These are phyloP conservation scores for Pinus albicaulis DNA, from an alignment of 75 land plant species.

Conservation along the genomic window DNA sequence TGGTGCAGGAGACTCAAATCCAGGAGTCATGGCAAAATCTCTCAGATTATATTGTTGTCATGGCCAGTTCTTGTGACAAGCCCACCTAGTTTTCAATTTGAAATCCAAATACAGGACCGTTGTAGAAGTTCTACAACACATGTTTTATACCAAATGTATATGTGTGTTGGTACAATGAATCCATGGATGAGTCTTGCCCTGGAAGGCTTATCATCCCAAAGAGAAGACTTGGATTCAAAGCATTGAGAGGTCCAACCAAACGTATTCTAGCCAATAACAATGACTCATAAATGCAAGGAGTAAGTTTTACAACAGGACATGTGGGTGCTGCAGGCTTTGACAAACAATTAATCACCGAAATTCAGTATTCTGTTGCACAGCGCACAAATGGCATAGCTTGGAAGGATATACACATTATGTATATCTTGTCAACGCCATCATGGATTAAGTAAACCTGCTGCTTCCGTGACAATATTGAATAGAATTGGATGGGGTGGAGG, in stretches of 20 bases:
- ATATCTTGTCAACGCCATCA: no score
- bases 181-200: neutral
- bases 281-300: neutral
- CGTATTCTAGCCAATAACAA: neutral
- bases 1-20: neutral
- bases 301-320: neutral
- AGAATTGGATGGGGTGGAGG: no score
- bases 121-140: neutral
- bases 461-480: no score
- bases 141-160: neutral
- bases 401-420: no score
- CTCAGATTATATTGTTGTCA: neutral
- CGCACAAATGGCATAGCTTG: no score
- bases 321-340: conserved; percentile 5
- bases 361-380: no score
- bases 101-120: conserved; percentile 6
- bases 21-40: neutral
- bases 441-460: no score
- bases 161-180: no score
- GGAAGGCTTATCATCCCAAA: neutral
- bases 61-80: neutral
- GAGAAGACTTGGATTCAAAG: neutral
- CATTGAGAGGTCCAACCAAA: neutral
- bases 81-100: neutral
- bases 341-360: neutral